A percentile compares a stretch with the other conserved stretches of the same genome.
These are phyloP conservation scores for Talaromyces islandicus DNA, from an alignment of 2,329 filamentous ascomycete species.

Conservation along the genomic window DNA sequence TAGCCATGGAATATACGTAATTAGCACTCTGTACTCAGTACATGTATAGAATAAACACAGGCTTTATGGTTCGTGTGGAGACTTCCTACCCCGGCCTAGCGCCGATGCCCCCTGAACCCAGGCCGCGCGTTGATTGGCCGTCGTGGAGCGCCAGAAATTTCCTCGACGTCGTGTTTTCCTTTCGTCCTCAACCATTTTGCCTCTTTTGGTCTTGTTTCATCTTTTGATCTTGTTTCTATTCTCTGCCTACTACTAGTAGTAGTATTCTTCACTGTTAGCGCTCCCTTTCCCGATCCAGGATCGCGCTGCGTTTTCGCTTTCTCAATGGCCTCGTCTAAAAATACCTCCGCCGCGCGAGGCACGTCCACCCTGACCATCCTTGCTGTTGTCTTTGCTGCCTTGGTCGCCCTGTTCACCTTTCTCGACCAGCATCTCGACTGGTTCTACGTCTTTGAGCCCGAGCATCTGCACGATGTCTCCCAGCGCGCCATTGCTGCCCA, in stretches of 20 bases:
- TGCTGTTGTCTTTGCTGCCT: slow-evolving; percentile 28
- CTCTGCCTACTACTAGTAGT: neutral
- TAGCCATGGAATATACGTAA: neutral
- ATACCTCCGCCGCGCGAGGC: slow-evolving; percentile 6
- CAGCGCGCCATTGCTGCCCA: slow-evolving; percentile 60
- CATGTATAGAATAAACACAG: too few species aligned
- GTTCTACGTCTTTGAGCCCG: slow-evolving; percentile 70
- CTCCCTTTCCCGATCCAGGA: neutral
- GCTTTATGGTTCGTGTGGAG: neutral
- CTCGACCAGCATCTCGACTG: slow-evolving; percentile 33
- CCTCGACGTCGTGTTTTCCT: neutral
- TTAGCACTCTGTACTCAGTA: too few species aligned
- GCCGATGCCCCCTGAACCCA: neutral
- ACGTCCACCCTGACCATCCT: slow-evolving; percentile 22
- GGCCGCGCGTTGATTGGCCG: neutral
- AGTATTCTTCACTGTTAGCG: neutral
- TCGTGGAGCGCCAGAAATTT: neutral
- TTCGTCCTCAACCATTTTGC: neutral
- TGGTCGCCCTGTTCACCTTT: slow-evolving; percentile 31
- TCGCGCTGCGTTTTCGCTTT: neutral
- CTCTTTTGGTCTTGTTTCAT: neutral
- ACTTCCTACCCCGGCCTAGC: neutral
- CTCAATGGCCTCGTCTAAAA: slow-evolving; percentile 7
- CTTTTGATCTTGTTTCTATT: neutral
- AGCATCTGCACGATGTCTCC: slow-evolving; percentile 63